Evolutionary conservation across 495 filamentous ascomycete species (phyloP).

Genomic region (Aspergillus bridgeri): DNA sequence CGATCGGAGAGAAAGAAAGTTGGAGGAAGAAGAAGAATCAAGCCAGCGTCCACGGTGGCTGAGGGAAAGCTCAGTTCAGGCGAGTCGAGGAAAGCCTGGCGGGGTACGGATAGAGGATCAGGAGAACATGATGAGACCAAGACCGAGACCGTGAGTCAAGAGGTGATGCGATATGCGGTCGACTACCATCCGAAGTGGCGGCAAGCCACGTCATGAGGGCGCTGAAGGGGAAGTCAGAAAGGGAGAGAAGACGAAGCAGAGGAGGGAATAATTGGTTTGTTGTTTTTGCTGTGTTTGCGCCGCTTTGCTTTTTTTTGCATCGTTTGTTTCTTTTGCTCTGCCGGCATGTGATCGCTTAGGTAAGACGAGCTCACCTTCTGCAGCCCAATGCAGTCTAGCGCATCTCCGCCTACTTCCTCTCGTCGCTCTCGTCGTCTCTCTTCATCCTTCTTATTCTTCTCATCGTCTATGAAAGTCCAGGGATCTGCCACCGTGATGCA

Average conservation of each 20-base stretch:
- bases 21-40: not conserved
- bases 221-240: not conserved
- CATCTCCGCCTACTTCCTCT: not conserved
- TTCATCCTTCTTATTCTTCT: not conserved
- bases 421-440: not conserved
- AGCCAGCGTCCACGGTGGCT: not conserved
- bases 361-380: not conserved
- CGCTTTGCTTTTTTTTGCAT: slow-evolving; percentile 7
- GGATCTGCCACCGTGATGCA: no score
- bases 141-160: not conserved
- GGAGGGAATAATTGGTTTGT: not conserved
- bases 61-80: not conserved
- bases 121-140: not conserved
- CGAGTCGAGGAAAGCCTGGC: not conserved
- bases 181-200: not conserved
- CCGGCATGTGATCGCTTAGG: not conserved
- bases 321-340: not conserved
- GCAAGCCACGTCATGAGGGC: not conserved
- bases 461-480: no score
- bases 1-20: not conserved
- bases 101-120: not conserved
- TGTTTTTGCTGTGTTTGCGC: not conserved
- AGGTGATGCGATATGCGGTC: not conserved
- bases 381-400: not conserved
- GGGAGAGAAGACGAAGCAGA: not conserved